Conservation (phyloP, 2,329 filamentous ascomycete genomes). For the Thyridium curvatum region DNA sequence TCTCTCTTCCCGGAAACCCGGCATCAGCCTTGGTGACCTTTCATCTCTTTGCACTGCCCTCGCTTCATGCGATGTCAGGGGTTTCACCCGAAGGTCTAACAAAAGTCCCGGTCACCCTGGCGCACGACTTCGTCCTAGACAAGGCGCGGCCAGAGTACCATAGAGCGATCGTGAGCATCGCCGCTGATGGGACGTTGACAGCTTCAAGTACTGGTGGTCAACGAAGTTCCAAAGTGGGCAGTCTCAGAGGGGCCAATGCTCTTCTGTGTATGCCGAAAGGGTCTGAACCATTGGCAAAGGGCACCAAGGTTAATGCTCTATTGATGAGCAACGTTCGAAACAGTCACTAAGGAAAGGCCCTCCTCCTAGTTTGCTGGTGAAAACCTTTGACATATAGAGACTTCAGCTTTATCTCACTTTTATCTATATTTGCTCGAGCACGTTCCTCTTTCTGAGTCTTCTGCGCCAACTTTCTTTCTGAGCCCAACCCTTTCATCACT, state of each 20-base stretch:
- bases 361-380: no score
- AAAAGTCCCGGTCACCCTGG: constrained; percentile 62
- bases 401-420: no score
- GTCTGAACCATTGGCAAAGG: constrained; percentile 59
- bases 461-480: no score
- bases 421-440: no score
- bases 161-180: constrained; percentile 66
- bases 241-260: constrained; percentile 82
- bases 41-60: constrained; percentile 87
- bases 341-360: constrained; percentile 9
- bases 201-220: constrained; percentile 85
- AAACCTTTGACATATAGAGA: no score
- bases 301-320: constrained; percentile 67
- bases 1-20: constrained; percentile 89
- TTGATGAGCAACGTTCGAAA: constrained; percentile 57
- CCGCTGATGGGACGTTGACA: constrained; percentile 59
- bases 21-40: constrained; percentile 90
- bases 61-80: constrained; percentile 71
- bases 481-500: no score
- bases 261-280: constrained; percentile 68
- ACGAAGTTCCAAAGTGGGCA: constrained; percentile 83
- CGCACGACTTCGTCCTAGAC: constrained; percentile 70
- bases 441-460: no score
- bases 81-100: constrained; percentile 63
- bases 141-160: constrained; percentile 80